Conservation (phyloP, 177 flowering plant genomes). For the Viscum album region DNA sequence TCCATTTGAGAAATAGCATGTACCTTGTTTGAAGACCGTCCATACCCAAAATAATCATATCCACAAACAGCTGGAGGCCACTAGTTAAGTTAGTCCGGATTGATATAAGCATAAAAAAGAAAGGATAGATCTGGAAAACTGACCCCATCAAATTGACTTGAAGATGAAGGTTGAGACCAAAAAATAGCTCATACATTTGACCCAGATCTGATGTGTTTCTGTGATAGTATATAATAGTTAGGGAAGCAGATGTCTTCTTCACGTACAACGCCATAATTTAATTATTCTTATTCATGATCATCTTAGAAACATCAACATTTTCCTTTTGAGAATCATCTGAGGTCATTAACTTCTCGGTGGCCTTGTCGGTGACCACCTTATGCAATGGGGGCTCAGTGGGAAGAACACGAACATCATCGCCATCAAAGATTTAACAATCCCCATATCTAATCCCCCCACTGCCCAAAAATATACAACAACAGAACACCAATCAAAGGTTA, state of each 20-base stretch:
- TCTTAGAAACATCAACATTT: conserved; percentile 69
- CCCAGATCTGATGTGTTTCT: conserved; percentile 98
- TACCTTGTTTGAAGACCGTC: conserved; percentile 41
- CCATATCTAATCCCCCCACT: conserved; percentile 28
- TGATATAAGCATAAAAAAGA: not conserved
- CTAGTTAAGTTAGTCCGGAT: not conserved
- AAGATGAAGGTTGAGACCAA: conserved; percentile 70
- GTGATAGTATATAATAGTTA: conserved; percentile 77
- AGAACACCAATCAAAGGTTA: not conserved
- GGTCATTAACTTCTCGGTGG: conserved; percentile 40
- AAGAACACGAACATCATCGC: conserved; percentile 88
- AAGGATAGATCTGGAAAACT: conserved; percentile 9
- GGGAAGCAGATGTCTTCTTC: conserved; percentile 52
- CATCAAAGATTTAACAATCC: conserved; percentile 71
- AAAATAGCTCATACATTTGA: conserved; percentile 80
- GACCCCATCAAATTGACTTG: conserved; percentile 88
- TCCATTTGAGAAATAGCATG: not conserved
- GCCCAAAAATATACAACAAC: not conserved
- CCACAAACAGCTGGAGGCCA: conserved; percentile 23
- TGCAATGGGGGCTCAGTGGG: conserved; percentile 84
- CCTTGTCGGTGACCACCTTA: conserved; percentile 31
- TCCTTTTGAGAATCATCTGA: conserved; percentile 39
- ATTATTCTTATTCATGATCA: conserved; percentile 59
- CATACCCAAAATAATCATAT: conserved; percentile 94
- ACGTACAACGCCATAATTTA: conserved; percentile 61